Evolutionary conservation across 805 yeast genomes (phyloP).

Genomic region (Wickerhamiella spandovensis): DNA sequence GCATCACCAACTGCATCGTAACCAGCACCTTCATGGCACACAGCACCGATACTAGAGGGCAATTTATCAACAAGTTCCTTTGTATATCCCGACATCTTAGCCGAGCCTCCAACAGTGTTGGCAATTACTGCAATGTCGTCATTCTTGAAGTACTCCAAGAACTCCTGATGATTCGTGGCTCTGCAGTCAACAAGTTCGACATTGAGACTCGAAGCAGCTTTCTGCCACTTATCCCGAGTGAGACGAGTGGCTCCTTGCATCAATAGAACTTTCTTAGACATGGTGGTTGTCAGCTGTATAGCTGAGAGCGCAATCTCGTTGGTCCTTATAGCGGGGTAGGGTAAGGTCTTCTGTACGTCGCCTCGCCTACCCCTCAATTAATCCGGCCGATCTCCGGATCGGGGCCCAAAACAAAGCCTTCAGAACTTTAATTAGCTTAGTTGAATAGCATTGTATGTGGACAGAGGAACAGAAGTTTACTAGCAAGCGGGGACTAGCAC

Average conservation of each 20-base stretch:
- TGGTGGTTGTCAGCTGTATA: not conserved
- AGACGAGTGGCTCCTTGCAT: constrained; percentile 47
- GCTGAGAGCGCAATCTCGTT: not conserved
- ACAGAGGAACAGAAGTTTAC: no score
- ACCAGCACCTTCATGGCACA: constrained; percentile 45
- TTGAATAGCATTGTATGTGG: no score
- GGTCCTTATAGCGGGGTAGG: not conserved
- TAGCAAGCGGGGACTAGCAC: no score
- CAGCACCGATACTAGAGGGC: constrained; percentile 30
- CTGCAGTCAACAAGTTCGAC: constrained; percentile 36
- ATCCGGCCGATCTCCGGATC: not conserved
- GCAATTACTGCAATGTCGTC: constrained; percentile 30
- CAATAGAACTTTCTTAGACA: constrained; percentile 42
- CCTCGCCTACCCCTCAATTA: not conserved
- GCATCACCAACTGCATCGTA: constrained; percentile 39
- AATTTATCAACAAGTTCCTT: constrained; percentile 30
- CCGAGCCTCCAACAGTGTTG: constrained; percentile 31
- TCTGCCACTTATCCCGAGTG: constrained; percentile 51
- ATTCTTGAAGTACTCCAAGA: constrained; percentile 26
- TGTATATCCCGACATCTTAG: constrained; percentile 32
- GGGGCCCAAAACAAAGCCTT: not conserved
- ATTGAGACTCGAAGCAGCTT: constrained; percentile 29
- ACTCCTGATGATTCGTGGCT: constrained; percentile 29
- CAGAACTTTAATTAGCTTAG: no score
- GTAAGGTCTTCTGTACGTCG: not conserved